A percentile compares a stretch with the other conserved stretches of the same genome.
phyloP scores from a whole-genome alignment of 2,329 filamentous ascomycete genomes.

The Fusarium albosuccineum region DNA sequence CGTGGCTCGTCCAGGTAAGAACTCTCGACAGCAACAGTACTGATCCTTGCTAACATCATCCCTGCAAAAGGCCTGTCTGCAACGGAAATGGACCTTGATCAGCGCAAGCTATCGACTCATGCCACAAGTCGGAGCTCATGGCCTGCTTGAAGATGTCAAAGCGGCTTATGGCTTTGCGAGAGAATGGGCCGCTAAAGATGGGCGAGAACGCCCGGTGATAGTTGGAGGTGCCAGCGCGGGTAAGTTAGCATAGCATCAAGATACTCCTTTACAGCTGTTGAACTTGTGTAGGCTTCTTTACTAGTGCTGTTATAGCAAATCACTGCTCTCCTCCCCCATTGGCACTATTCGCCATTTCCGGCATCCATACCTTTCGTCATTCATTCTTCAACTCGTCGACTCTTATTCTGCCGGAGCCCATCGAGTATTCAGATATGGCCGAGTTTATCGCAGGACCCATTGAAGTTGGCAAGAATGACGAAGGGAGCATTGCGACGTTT shows the following conservation, averaged over 20 bases:
- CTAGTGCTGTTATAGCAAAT: conserved; percentile 47
- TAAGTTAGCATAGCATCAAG: conserved; percentile 21
- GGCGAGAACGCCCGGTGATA: conserved; percentile 46
- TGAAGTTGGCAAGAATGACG: conserved; percentile 40
- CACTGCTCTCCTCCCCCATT: conserved; percentile 47
- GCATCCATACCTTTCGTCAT: conserved; percentile 54
- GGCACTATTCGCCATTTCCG: conserved; percentile 52
- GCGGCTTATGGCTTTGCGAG: conserved; percentile 51
- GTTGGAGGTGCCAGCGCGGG: conserved; percentile 52
- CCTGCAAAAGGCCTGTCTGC: conserved; percentile 44
- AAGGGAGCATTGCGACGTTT: conserved; percentile 40
- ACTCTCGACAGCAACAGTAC: background rate
- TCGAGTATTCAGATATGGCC: conserved; percentile 43
- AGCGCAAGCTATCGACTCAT: conserved; percentile 53
- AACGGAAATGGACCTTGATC: conserved; percentile 51
- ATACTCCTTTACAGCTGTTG: background rate
- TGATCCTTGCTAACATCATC: background rate
- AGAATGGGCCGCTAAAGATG: conserved; percentile 29
- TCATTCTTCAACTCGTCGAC: conserved; percentile 53
- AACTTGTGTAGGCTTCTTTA: conserved; percentile 48
- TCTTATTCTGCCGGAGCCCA: conserved; percentile 45
- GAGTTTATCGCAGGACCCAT: conserved; percentile 41
- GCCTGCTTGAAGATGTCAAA: conserved; percentile 48
- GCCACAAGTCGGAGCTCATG: conserved; percentile 47
- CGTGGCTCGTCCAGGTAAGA: conserved; percentile 53